Conservation (phyloP, 2,329 filamentous ascomycete species). For the Periconia sp. region DNA sequence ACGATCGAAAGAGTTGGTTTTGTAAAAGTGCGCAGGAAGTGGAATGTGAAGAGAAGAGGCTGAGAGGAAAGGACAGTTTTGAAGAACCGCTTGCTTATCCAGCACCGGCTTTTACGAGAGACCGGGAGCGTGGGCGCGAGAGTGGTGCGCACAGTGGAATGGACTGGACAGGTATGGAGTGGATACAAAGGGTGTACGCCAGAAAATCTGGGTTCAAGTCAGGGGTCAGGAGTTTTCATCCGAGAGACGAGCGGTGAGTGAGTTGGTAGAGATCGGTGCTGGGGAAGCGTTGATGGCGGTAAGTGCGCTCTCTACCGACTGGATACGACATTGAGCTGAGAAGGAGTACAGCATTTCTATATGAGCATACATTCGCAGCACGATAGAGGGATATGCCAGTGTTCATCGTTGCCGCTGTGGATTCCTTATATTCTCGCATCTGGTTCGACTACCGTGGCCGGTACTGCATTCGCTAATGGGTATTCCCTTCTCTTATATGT, state of each 20-base stretch:
- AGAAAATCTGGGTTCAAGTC: constrained; percentile 7
- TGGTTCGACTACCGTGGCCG: no score
- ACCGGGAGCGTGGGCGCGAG: not conserved
- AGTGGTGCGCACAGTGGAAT: constrained; percentile 3
- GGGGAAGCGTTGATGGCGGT: not conserved
- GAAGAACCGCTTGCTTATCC: not conserved
- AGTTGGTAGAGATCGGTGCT: not conserved
- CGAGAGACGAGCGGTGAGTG: constrained; percentile 1
- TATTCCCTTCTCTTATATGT: no score
- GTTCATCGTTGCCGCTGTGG: no score
- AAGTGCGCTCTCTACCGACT: no score
- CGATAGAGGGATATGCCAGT: no score
- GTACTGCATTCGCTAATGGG: no score
- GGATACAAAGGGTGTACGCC: constrained; percentile 10
- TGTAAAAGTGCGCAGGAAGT: constrained; percentile 8
- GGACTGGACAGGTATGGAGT: constrained; percentile 17
- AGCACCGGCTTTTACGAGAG: not conserved
- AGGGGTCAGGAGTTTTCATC: constrained; percentile 1
- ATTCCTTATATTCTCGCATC: no score
- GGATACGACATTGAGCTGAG: no score
- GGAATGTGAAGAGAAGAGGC: constrained; percentile 5
- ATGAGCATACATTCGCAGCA: no score
- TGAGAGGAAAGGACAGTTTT: not conserved
- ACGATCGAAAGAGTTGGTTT: constrained; percentile 10
- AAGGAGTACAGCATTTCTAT: no score